phyloP scores from a whole-genome alignment of 768 basidiomycete genomes.

The Jaapia argillacea region DNA sequence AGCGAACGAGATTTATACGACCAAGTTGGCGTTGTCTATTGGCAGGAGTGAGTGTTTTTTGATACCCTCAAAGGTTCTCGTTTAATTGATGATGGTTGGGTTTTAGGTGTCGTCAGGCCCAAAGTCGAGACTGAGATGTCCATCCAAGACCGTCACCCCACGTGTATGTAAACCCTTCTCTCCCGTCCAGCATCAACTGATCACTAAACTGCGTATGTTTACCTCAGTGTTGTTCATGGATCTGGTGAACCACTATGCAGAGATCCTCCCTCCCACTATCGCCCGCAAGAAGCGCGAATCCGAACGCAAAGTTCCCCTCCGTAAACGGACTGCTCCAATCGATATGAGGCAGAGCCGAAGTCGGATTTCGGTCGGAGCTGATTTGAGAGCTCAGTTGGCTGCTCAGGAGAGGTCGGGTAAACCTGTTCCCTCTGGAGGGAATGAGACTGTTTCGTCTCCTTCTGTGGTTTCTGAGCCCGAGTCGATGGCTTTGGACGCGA shows the following conservation, averaged over 20 bases:
- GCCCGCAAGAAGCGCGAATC: conserved; percentile 81
- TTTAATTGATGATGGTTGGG: conserved; percentile 2
- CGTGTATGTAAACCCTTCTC: conserved; percentile 56
- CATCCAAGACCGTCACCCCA: conserved; percentile 85
- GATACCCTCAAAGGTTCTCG: not conserved
- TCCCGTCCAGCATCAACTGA: not conserved
- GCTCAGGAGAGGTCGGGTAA: conserved; percentile 35
- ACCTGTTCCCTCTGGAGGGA: conserved; percentile 2
- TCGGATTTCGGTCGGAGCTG: conserved; percentile 60
- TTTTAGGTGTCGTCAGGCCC: conserved; percentile 69
- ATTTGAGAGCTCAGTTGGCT: conserved; percentile 60
- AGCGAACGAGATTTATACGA: conserved; percentile 66
- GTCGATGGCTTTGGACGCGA: conserved; percentile 8
- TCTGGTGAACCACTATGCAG: conserved; percentile 64
- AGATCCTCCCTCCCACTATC: conserved; percentile 73
- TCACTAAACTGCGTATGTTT: not conserved
- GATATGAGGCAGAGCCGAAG: conserved; percentile 84
- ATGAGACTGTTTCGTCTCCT: not conserved
- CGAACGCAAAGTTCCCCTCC: conserved; percentile 70
- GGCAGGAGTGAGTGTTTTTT: conserved; percentile 58
- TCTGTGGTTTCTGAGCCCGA: not conserved
- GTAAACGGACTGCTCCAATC: conserved; percentile 80
- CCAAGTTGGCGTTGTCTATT: conserved; percentile 81
- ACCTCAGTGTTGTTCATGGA: conserved; percentile 72
- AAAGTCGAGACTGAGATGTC: conserved; percentile 75